These are phyloP conservation scores for Verticillium zaregamsianum DNA, from an alignment of 2,329 filamentous ascomycete genomes.

Conservation along the genomic window DNA sequence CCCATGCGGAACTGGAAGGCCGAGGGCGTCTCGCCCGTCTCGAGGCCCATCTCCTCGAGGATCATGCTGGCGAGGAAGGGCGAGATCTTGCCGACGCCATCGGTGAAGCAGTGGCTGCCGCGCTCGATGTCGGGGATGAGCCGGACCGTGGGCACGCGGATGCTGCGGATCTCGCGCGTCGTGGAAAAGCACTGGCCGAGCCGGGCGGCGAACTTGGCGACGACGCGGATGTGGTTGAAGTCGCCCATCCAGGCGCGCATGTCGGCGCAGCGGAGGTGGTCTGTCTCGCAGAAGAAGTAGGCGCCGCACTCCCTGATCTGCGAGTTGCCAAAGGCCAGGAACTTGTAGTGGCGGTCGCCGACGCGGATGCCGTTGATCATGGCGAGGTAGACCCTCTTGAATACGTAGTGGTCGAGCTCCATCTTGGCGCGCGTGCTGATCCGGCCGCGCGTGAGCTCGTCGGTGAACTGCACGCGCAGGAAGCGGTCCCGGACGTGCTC, in stretches of 20 bases:
- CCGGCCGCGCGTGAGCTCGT: slow-evolving; percentile 63
- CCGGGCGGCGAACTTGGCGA: slow-evolving; percentile 88
- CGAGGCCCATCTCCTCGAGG: slow-evolving; percentile 62
- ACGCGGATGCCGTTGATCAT: slow-evolving; percentile 76
- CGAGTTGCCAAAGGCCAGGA: slow-evolving; percentile 92
- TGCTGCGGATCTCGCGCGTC: slow-evolving; percentile 67
- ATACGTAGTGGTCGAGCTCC: slow-evolving; percentile 63
- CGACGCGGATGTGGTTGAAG: slow-evolving; percentile 72
- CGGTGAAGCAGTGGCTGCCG: slow-evolving; percentile 72
- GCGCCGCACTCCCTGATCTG: slow-evolving; percentile 89
- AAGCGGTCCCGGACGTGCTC: slow-evolving; percentile 70
- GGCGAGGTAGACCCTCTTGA: slow-evolving; percentile 66
- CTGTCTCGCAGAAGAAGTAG: slow-evolving; percentile 81
- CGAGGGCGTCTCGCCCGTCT: slow-evolving; percentile 61
- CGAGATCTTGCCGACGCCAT: slow-evolving; percentile 94
- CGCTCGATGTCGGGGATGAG: slow-evolving; percentile 68
- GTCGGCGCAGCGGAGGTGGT: slow-evolving; percentile 62
- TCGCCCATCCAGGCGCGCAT: slow-evolving; percentile 86
- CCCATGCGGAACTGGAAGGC: slow-evolving; percentile 90
- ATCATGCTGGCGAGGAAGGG: slow-evolving; percentile 69
- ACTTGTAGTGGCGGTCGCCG: slow-evolving; percentile 78
- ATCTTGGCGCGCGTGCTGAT: slow-evolving; percentile 53
- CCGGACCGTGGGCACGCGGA: slow-evolving; percentile 52
- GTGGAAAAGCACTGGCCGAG: slow-evolving; percentile 96
- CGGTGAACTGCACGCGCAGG: slow-evolving; percentile 82